Evolutionary conservation across 2,329 filamentous ascomycete species (phyloP).

Genomic region (Huntiella moniliformis): DNA sequence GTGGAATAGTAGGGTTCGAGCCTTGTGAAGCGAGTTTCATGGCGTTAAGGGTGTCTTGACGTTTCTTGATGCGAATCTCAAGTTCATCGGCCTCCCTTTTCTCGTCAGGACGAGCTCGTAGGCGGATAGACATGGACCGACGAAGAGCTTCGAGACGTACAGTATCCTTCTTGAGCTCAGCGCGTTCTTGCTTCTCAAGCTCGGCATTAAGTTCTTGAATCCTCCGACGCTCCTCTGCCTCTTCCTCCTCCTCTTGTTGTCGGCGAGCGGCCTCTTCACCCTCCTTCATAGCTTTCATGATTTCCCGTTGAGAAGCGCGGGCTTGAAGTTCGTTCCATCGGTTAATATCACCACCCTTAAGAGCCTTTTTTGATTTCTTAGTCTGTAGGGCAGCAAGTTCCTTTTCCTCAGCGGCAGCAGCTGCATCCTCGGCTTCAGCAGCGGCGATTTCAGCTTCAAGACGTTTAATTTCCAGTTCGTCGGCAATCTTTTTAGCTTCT

Average conservation of each 20-base stretch:
- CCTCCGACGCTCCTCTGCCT: slow-evolving; percentile 8
- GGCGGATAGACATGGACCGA: slow-evolving; percentile 5
- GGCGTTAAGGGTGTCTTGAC: not conserved
- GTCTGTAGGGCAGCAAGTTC: slow-evolving; percentile 8
- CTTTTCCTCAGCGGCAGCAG: slow-evolving; percentile 4
- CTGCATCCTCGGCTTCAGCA: slow-evolving; percentile 1
- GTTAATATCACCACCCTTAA: slow-evolving; percentile 2
- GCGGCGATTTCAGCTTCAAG: slow-evolving; percentile 9
- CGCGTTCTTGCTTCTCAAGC: slow-evolving; percentile 5
- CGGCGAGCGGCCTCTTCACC: slow-evolving; percentile 7
- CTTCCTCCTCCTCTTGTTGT: slow-evolving; percentile 7
- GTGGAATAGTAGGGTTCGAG: not conserved
- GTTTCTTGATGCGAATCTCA: slow-evolving; percentile 1
- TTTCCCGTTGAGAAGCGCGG: slow-evolving; percentile 8
- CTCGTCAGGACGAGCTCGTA: not conserved
- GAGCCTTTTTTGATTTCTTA: slow-evolving; percentile 6
- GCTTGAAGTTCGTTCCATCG: slow-evolving; percentile 10
- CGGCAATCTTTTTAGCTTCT: not conserved
- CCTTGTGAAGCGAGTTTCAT: not conserved
- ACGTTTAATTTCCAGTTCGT: slow-evolving; percentile 3
- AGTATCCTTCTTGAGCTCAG: not conserved
- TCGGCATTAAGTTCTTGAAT: slow-evolving; percentile 4
- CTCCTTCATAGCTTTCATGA: slow-evolving; percentile 4
- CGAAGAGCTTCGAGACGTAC: not conserved
- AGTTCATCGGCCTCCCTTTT: not conserved